Conservation (phyloP, 192 early-diverging fungal species). For the Linnemannia hyalina region DNA sequence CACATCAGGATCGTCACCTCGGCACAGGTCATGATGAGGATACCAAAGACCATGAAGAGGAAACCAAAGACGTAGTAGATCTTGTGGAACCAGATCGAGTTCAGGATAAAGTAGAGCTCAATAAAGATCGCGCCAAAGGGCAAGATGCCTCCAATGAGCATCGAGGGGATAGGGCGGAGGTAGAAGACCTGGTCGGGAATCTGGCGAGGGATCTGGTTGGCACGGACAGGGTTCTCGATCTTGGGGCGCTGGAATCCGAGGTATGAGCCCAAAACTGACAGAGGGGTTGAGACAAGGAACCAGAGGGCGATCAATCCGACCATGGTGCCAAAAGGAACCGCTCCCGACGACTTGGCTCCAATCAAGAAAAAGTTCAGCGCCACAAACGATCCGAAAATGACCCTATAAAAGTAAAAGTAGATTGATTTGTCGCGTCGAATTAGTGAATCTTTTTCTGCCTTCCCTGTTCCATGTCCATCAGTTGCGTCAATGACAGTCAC, state of each 20-base stretch:
- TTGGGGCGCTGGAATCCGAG: conserved; percentile 76
- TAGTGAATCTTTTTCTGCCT: no score
- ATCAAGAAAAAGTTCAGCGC: conserved; percentile 90
- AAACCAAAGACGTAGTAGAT: conserved; percentile 97
- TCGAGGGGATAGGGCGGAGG: conserved; percentile 78
- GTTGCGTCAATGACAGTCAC: background rate
- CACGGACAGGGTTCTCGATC: conserved; percentile 83
- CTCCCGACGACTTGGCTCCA: conserved; percentile 83
- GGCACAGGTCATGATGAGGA: conserved; percentile 86
- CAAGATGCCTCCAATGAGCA: conserved; percentile 86
- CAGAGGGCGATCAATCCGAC: conserved; percentile 86
- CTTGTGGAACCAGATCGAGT: conserved; percentile 93
- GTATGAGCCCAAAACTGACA: conserved; percentile 84
- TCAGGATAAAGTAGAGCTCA: conserved; percentile 97
- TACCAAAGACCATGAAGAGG: conserved; percentile 88
- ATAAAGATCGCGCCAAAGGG: conserved; percentile 96
- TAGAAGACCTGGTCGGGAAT: conserved; percentile 91
- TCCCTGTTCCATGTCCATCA: no score
- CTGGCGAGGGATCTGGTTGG: conserved; percentile 95
- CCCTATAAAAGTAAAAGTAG: conserved; percentile 23
- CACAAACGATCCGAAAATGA: conserved; percentile 72
- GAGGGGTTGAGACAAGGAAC: conserved; percentile 85
- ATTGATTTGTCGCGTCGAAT: background rate
- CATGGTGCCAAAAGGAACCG: conserved; percentile 91
- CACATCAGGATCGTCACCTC: conserved; percentile 90